Evolutionary conservation across 1,284 basidiomycete species (phyloP).

Genomic region (Thelephora terrestris): DNA sequence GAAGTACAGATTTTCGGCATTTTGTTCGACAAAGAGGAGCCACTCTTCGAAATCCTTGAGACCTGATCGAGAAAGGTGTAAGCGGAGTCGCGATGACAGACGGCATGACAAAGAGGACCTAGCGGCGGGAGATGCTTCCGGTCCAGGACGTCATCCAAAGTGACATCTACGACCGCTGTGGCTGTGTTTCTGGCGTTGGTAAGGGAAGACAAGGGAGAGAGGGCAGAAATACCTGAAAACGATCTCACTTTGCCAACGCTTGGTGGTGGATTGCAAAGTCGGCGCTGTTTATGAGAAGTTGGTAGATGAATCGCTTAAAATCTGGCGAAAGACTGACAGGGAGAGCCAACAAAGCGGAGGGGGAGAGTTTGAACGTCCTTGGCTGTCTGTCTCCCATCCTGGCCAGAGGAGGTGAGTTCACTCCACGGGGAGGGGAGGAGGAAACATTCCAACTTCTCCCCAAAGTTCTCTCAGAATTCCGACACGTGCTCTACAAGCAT

Average conservation of each 20-base stretch:
- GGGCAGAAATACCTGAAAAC: conserved; percentile 34
- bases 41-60: conserved; percentile 77
- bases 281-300: no score
- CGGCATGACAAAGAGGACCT: conserved; percentile 24
- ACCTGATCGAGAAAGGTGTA: conserved; percentile 22
- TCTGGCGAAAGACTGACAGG: conserved; percentile 27
- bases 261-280: conserved; percentile 59
- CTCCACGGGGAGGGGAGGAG: no score
- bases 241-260: conserved; percentile 55
- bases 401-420: no score
- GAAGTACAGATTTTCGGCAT: conserved; percentile 70
- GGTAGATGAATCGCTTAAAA: no score
- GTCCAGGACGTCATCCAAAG: conserved; percentile 58
- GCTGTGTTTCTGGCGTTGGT: conserved; percentile 22
- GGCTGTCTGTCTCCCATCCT: conserved; percentile 28
- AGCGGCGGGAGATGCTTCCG: conserved; percentile 64
- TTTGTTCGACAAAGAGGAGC: conserved; percentile 61
- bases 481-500: no score
- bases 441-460: no score
- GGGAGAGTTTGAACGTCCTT: conserved; percentile 34
- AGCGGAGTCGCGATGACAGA: background rate
- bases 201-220: conserved; percentile 6
- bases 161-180: conserved; percentile 48
- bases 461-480: no score
- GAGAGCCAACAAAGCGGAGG: conserved; percentile 37